These are phyloP conservation scores for Suhomyces maxii DNA, from an alignment of 1,139 yeast species.

Conservation along the genomic window DNA sequence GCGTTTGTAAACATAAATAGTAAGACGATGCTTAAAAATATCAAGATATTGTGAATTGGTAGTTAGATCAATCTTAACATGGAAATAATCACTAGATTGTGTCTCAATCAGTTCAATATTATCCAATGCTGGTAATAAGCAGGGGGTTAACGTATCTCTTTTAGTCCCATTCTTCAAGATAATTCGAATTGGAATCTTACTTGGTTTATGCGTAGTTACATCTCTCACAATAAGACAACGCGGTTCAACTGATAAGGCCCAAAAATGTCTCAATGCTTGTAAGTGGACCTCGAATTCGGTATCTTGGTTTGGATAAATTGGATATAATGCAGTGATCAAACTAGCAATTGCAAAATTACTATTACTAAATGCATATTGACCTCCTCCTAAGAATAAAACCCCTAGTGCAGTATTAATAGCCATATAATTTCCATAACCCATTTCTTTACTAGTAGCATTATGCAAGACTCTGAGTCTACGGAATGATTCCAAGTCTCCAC, in stretches of 20 bases:
- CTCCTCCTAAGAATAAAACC: conserved; percentile 85
- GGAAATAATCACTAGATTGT: conserved; percentile 44
- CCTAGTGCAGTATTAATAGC: conserved; percentile 86
- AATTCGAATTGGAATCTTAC: conserved; percentile 51
- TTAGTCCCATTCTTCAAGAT: conserved; percentile 31
- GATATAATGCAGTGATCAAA: conserved; percentile 72
- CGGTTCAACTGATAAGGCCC: conserved; percentile 84
- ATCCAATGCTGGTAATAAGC: conserved; percentile 63
- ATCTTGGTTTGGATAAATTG: conserved; percentile 59
- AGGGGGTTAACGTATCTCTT: conserved; percentile 52
- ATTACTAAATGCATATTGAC: conserved; percentile 77
- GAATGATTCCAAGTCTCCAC: conserved; percentile 81
- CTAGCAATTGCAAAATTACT: conserved; percentile 70
- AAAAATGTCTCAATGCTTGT: conserved; percentile 86
- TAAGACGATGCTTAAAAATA: conserved; percentile 45
- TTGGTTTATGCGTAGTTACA: conserved; percentile 56
- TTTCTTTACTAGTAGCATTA: conserved; percentile 49
- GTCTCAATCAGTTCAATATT: conserved; percentile 47
- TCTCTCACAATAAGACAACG: conserved; percentile 78
- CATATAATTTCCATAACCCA: conserved; percentile 71
- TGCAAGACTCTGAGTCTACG: conserved; percentile 72
- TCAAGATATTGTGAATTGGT: conserved; percentile 39
- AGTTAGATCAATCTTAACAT: conserved; percentile 42
- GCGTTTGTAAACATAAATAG: conserved; percentile 52
- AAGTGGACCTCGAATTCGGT: conserved; percentile 59